phyloP scores from a whole-genome alignment of 2,329 filamentous ascomycete species.

The Cordyceps militaris region DNA sequence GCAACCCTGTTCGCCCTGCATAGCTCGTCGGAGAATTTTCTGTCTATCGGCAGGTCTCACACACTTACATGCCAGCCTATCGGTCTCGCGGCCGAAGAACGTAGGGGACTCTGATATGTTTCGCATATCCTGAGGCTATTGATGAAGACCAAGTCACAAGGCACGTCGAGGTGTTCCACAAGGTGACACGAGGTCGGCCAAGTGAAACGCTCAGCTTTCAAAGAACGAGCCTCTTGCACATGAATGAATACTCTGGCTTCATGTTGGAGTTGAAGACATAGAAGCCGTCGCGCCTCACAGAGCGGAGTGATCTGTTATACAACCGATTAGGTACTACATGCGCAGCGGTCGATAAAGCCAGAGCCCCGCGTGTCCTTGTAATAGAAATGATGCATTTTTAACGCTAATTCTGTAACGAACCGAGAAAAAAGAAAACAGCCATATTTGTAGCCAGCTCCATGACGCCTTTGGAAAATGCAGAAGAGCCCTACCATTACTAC shows the following conservation, averaged over 20 bases:
- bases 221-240: background rate
- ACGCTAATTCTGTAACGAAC: background rate
- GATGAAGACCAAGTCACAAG: background rate
- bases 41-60: background rate
- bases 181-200: background rate
- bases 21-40: background rate
- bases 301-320: too few relatives aligned
- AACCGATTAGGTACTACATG: too few relatives aligned
- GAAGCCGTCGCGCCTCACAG: background rate
- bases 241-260: background rate
- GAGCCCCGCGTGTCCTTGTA: background rate
- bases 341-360: too few relatives aligned
- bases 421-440: background rate
- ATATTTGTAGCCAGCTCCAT: too few relatives aligned
- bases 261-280: too few relatives aligned
- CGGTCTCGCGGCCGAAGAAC: background rate
- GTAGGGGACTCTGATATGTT: background rate
- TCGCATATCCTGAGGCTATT: too few relatives aligned
- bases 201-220: background rate
- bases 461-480: too few relatives aligned
- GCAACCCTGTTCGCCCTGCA: background rate
- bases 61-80: background rate
- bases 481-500: too few relatives aligned
- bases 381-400: background rate
- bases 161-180: background rate